Conservation (phyloP, 2,329 filamentous ascomycete genomes). For the Magnaporthiopsis rhizophila region DNA sequence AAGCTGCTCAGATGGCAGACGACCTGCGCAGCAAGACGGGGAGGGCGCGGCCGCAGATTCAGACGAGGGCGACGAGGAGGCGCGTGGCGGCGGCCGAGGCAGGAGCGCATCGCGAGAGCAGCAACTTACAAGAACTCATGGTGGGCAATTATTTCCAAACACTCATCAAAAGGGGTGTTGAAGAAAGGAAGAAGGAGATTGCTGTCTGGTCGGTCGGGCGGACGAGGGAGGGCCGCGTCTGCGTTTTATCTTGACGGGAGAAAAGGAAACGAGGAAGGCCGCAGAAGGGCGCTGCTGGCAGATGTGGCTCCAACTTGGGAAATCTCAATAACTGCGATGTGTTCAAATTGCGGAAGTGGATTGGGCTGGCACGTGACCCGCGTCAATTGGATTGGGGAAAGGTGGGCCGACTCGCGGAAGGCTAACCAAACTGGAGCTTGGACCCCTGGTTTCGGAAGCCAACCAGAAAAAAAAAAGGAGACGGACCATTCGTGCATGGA, state of each 20-base stretch:
- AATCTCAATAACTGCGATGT: constrained; percentile 6
- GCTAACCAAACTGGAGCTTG: not conserved
- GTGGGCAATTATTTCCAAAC: constrained; percentile 24
- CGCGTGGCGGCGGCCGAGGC: not conserved
- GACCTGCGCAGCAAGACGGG: constrained; percentile 6
- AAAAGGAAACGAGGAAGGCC: constrained; percentile 19
- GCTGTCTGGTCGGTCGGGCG: constrained; percentile 16
- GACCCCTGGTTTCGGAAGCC: not conserved
- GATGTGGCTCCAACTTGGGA: constrained; percentile 8
- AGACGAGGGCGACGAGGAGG: not conserved
- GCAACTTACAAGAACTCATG: constrained; percentile 48
- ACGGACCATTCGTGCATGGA: not conserved
- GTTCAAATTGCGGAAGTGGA: constrained; percentile 6
- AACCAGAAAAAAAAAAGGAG: not conserved
- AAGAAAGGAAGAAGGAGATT: constrained; percentile 23
- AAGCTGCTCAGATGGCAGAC: constrained; percentile 5
- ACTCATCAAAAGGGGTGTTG: constrained; percentile 15
- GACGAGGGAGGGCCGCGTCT: not conserved
- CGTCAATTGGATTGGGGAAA: not conserved
- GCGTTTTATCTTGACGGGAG: constrained; percentile 17
- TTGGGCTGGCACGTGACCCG: constrained; percentile 5
- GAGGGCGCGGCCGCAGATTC: not conserved
- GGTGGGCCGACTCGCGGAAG: not conserved
- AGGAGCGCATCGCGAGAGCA: constrained; percentile 4
- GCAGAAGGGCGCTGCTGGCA: constrained; percentile 18